Conservation (phyloP, 768 basidiomycete genomes). For the Tulasnella sp. region DNA sequence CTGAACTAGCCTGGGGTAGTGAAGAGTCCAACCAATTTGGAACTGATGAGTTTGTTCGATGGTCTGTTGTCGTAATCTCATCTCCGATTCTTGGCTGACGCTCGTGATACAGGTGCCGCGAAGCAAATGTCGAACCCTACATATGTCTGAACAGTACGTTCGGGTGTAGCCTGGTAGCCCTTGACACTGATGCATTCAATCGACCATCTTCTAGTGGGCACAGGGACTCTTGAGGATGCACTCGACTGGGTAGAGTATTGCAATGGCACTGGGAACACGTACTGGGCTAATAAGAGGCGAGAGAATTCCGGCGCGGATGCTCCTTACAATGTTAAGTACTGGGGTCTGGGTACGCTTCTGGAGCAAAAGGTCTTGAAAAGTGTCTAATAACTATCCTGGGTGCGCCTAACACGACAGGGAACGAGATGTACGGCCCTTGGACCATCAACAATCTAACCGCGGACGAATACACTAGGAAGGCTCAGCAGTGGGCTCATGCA, state of each 20-base stretch:
- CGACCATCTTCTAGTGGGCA: constrained; percentile 44
- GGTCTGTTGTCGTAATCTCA: constrained; percentile 33
- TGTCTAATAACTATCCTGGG: background rate
- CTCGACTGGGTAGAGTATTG: constrained; percentile 62
- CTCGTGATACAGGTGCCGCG: constrained; percentile 39
- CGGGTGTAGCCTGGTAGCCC: too few species aligned
- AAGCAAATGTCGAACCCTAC: constrained; percentile 53
- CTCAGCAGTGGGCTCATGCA: constrained; percentile 61
- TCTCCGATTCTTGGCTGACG: background rate
- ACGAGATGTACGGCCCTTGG: constrained; percentile 26
- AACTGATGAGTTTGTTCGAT: constrained; percentile 55
- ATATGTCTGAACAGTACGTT: constrained; percentile 51
- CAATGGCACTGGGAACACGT: constrained; percentile 49
- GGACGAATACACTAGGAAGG: constrained; percentile 54
- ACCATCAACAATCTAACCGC: constrained; percentile 56
- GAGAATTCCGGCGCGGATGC: constrained; percentile 52
- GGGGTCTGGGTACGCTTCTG: constrained; percentile 44
- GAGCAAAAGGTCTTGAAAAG: background rate
- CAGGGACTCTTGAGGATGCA: constrained; percentile 58
- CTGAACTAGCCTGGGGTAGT: constrained; percentile 59
- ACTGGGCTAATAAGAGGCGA: constrained; percentile 56
- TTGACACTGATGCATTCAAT: too few species aligned
- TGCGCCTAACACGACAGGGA: constrained; percentile 7
- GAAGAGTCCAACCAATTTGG: constrained; percentile 63
- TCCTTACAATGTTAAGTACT: constrained; percentile 45